A percentile compares a stretch with the other conserved stretches of the same genome.
phyloP scores from a whole-genome alignment of 176 grass and related monocot genomes.

The Aegilops bicornis region DNA sequence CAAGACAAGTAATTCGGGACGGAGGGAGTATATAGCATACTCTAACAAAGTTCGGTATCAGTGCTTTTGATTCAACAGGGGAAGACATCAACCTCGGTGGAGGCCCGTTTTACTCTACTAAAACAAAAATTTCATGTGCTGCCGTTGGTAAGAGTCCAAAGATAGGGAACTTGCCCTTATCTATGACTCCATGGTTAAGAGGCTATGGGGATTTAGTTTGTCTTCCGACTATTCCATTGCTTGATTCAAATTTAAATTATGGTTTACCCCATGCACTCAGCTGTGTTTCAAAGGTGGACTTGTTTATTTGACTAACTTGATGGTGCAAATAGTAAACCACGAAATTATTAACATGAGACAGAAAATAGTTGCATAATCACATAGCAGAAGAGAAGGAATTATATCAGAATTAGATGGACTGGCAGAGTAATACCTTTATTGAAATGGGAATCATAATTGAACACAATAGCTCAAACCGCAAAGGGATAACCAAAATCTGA shows the following conservation, averaged over 20 bases:
- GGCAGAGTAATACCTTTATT: conserved; percentile 70
- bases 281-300: not conserved
- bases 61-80: not conserved
- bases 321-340: conserved; percentile 24
- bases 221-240: not conserved
- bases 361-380: conserved; percentile 6
- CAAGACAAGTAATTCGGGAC: too few species aligned
- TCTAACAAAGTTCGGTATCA: not conserved
- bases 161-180: not conserved
- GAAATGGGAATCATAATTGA: conserved; percentile 99
- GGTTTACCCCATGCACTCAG: not conserved
- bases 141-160: not conserved
- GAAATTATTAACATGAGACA: not conserved
- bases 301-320: conserved; percentile 15
- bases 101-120: not conserved
- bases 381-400: conserved; percentile 19
- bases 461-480: conserved; percentile 90
- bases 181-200: not conserved
- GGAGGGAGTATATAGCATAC: too few species aligned
- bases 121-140: not conserved
- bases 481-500: conserved; percentile 85
- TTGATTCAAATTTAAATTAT: not conserved
- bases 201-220: not conserved
- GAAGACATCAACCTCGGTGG: not conserved
- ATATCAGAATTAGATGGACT: conserved; percentile 27